Evolutionary conservation across 352 stramenopile species (phyloP), one percentile per base, ranked within the genome.

Genomic region (Peronospora belbahrii): DNA sequence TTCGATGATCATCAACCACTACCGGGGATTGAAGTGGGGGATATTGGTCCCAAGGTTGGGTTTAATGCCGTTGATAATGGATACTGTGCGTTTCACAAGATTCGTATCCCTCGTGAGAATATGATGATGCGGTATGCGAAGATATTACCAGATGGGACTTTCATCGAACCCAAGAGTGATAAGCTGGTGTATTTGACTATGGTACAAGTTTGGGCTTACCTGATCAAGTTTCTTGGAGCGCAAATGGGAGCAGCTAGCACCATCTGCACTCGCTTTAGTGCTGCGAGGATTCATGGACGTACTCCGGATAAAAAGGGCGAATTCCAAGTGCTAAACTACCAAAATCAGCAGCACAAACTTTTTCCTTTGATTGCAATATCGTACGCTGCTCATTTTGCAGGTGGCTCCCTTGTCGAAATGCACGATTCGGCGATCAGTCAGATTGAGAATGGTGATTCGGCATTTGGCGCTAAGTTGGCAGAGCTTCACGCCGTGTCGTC

Each of bases 101-200:
- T 65, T 17, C 56, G 56, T 9, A 47, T 65, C 5, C 56, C 56
- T 13, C 37, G 50, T 9, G 34, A 53, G 14, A 48, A 65, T 13
- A 65, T 65, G 56, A 48, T 65, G 43, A 65, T 65, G 56, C 15
- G 56, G 10, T 60, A 65, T 45, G 50, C 56, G 3, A 62, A 69
- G 33, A 73, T 88, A 32, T 23, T 77, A 8, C 61, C 70, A 0
- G 66, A 88, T 36, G 75, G 75, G 11, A 77, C 61, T 20, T 84
- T 73, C 43, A 43, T 77, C 6, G 65, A 80, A 63, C 72, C 72
- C 3, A 60, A 77, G 56, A 81, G 65, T 42, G 70, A 84, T 59
- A 83, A 83, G 47, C 48, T 85, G 14, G 66, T 81, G 41, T 85
- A 84, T 48, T 49, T 81, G 19, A 81, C 73, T 0, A 82, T 80